phyloP scores from a whole-genome alignment of 768 basidiomycete genomes.

The Lyophyllum decastes region DNA sequence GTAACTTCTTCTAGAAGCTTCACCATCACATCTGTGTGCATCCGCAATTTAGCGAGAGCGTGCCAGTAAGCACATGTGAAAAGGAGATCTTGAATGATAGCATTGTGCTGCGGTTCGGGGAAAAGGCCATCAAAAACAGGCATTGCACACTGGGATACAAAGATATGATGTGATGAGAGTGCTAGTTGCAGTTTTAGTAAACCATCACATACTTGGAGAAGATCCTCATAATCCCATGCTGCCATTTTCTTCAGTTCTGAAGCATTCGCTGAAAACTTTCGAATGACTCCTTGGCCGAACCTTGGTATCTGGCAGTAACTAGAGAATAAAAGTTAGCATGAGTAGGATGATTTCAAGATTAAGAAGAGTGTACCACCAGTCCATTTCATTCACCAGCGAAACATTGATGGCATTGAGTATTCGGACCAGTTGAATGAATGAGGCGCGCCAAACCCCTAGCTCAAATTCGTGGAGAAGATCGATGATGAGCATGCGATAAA shows the following conservation, averaged over 20 bases:
- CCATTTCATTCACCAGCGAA: background rate
- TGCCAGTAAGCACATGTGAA: no score
- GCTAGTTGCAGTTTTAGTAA: no score
- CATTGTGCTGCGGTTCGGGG: conserved; percentile 9
- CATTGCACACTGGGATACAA: conserved; percentile 11
- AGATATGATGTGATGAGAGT: background rate
- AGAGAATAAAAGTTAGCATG: background rate
- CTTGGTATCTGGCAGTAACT: conserved; percentile 6
- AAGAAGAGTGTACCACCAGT: background rate
- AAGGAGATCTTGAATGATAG: no score
- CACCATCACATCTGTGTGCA: conserved; percentile 16
- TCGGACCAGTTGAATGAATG: conserved; percentile 25
- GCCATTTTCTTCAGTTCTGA: conserved; percentile 23
- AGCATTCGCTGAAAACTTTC: conserved; percentile 22
- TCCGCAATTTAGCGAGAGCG: conserved; percentile 22
- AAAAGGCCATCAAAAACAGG: conserved; percentile 12
- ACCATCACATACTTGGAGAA: conserved; percentile 30
- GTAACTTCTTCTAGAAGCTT: conserved; percentile 2
- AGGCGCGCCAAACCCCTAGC: conserved; percentile 27
- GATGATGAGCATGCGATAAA: conserved; percentile 16
- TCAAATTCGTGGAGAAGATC: conserved; percentile 30
- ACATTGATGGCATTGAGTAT: no score
- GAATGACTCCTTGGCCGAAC: conserved; percentile 23
- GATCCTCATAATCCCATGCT: conserved; percentile 30
- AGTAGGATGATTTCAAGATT: no score